These are phyloP conservation scores for Cercophora newfieldiana DNA, from an alignment of 495 filamentous ascomycete species.

Conservation along the genomic window DNA sequence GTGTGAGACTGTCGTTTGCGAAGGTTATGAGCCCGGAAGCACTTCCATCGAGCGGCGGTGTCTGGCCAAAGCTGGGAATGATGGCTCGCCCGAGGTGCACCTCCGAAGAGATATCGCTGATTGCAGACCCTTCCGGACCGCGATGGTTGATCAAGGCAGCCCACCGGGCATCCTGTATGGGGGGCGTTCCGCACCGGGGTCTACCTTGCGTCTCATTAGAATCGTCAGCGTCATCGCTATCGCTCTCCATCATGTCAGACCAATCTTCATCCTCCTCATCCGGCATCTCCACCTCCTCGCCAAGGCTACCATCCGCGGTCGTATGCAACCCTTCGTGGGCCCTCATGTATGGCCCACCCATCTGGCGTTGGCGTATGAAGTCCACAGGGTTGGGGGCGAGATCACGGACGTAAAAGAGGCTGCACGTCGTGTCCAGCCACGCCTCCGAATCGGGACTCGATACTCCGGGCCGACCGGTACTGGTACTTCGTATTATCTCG, in stretches of 20 bases:
- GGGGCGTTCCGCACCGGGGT: slow-evolving; percentile 2
- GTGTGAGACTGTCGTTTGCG: background rate
- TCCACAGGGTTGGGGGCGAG: slow-evolving; percentile 15
- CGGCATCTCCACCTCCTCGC: background rate
- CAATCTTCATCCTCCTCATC: slow-evolving; percentile 27
- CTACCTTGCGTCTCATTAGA: background rate
- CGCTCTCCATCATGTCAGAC: slow-evolving; percentile 26
- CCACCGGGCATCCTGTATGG: slow-evolving; percentile 15
- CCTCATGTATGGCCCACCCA: slow-evolving; percentile 3
- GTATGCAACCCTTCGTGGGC: slow-evolving; percentile 6
- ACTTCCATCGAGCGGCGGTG: slow-evolving; percentile 4
- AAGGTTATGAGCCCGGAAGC: background rate
- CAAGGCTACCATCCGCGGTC: background rate
- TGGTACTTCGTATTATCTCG: slow-evolving; percentile 20
- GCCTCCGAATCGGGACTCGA: background rate
- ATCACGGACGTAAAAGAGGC: slow-evolving; percentile 30
- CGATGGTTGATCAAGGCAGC: background rate
- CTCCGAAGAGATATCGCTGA: slow-evolving; percentile 19
- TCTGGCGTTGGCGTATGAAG: slow-evolving; percentile 11
- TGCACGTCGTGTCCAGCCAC: slow-evolving; percentile 30
- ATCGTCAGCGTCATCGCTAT: slow-evolving; percentile 6
- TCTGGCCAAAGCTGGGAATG: slow-evolving; percentile 29
- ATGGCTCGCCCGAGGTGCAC: slow-evolving; percentile 25
- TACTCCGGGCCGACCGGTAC: background rate
- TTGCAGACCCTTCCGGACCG: background rate